Percentiles rank a stretch among this genome's conserved stretches.
Conservation (phyloP, 2,329 filamentous ascomycete genomes). For the Xylariaceae sp. region DNA sequence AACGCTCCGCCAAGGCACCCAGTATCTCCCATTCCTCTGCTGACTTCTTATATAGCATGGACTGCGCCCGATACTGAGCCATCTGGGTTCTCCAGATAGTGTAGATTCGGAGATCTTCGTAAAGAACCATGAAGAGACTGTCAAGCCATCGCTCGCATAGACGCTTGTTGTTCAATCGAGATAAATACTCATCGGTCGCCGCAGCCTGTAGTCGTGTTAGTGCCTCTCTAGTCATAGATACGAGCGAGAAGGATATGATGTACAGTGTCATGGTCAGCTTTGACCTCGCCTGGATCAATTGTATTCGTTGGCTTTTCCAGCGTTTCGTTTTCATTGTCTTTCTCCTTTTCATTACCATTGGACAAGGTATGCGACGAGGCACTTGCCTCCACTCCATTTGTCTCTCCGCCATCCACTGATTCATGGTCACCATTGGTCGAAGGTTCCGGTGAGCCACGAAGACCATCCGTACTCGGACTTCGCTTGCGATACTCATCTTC, state of each 20-base stretch:
- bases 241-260: background rate
- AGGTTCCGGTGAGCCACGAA: conserved; percentile 64
- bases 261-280: conserved; percentile 51
- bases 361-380: conserved; percentile 33
- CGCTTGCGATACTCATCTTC: conserved; percentile 92
- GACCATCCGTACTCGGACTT: conserved; percentile 72
- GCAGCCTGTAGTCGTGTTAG: conserved; percentile 45
- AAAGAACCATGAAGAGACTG: conserved; percentile 98
- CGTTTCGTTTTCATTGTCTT: conserved; percentile 31
- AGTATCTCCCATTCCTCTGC: conserved; percentile 98
- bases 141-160: conserved; percentile 97
- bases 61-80: conserved; percentile 88
- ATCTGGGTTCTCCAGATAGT: conserved; percentile 99
- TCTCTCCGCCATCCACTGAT: conserved; percentile 34
- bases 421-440: conserved; percentile 44
- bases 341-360: conserved; percentile 36
- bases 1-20: conserved; percentile 81
- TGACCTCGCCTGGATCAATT: conserved; percentile 70
- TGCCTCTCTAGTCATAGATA: background rate
- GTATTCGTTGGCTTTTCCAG: conserved; percentile 78
- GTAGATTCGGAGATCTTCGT: conserved; percentile 95
- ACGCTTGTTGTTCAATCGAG: conserved; percentile 93
- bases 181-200: conserved; percentile 66
- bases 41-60: conserved; percentile 93
- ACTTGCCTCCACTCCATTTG: conserved; percentile 30